Evolutionary conservation across 169 alveolate species (phyloP), one percentile per base, ranked within the genome.

Genomic region (Eimeria necatrix): DNA sequence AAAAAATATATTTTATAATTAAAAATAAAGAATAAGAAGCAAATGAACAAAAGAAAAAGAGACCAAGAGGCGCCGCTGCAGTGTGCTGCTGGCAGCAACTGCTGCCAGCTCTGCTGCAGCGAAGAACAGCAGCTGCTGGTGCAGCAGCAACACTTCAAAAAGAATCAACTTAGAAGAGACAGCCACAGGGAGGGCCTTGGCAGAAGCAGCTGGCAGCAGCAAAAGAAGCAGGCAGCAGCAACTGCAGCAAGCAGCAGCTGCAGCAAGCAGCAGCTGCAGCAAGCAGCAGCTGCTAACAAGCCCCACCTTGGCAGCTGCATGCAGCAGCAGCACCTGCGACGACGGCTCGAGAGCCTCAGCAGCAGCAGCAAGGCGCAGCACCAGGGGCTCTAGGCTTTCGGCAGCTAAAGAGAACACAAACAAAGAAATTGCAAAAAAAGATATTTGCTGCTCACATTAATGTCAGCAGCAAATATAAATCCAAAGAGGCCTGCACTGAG

Each of bases 251-350:
- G n/a, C n/a, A n/a, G n/a, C n/a, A n/a, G n/a, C n/a, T n/a, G n/a
- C n/a, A n/a, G n/a, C n/a, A n/a, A n/a, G n/a, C n/a, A n/a, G n/a
- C n/a, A n/a, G n/a, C n/a, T n/a, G n/a, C n/a, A n/a, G n/a, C n/a
- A n/a, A n/a, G n/a, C n/a, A n/a, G n/a, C n/a, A n/a, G n/a, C n/a
- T n/a, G n/a, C n/a, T n/a, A n/a, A n/a, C n/a, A n/a, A 56, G 8
- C 76, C 76, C 20, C 76, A 64, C 76, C 76, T 64, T 64, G 8
- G 76, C 76, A 5, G 76, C 18, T 5, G 76, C 76, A 64, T 64
- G 76, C 76, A 64, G 26, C 76, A 64, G 76, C 76, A 64, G 5
- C 41, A 64, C 76, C 26, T 64, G 76, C 8, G 41, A 14, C 41
- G 76, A 14, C 20, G 76, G 9, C 9, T 64, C 76, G 32, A 64